Conservation (phyloP, 2,329 filamentous ascomycete species). For the Colletotrichum theobromicola region DNA sequence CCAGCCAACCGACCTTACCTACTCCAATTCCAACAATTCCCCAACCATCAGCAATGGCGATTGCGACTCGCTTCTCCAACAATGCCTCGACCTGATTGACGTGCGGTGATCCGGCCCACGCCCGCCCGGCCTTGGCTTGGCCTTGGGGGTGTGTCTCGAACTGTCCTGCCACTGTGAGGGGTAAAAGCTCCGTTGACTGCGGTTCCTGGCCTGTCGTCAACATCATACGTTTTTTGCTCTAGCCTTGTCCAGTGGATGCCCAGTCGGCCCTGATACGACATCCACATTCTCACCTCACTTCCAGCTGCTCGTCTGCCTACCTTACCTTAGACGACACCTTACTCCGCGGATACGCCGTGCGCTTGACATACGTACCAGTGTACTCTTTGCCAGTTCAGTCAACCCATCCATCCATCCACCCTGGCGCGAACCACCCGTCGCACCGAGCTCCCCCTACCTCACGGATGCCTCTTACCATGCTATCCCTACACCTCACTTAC, state of each 20-base stretch:
- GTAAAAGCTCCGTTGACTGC: constrained; percentile 13
- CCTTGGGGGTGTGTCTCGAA: constrained; percentile 1
- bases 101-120: constrained; percentile 11
- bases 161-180: constrained; percentile 20
- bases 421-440: constrained; percentile 5
- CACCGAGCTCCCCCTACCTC: not conserved
- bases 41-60: not conserved
- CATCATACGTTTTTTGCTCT: constrained; percentile 22
- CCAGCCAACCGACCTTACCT: not conserved
- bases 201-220: constrained; percentile 20
- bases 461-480: not conserved
- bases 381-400: not conserved
- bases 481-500: constrained; percentile 3
- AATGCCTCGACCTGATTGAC: not conserved
- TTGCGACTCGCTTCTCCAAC: not conserved
- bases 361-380: not conserved
- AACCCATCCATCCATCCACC: not conserved
- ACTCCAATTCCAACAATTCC: not conserved
- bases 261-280: constrained; percentile 18
- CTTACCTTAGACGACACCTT: not conserved
- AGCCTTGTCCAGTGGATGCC: constrained; percentile 11
- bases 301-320: not conserved
- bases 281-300: constrained; percentile 2
- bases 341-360: not conserved
- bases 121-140: constrained; percentile 6